These are phyloP conservation scores for Rhynchospora pubera DNA, from an alignment of 176 grass and related monocot genomes.

Conservation along the genomic window DNA sequence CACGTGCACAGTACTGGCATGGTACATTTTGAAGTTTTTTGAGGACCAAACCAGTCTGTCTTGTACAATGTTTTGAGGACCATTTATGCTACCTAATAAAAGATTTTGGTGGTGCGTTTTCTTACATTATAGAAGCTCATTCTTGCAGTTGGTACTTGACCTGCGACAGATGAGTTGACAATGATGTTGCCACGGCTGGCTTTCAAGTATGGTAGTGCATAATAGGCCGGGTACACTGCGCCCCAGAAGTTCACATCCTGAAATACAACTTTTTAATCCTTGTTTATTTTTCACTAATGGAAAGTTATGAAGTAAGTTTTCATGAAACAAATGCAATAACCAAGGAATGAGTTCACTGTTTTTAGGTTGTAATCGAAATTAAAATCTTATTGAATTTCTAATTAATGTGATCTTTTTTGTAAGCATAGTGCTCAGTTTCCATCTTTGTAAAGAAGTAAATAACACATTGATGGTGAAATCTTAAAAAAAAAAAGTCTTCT, in stretches of 20 bases:
- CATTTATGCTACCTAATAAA: background rate
- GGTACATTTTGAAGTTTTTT: background rate
- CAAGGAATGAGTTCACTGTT: too few species aligned
- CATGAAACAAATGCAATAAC: background rate
- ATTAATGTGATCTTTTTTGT: too few species aligned
- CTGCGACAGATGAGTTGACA: conserved; percentile 33
- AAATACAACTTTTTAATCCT: conserved; percentile 3
- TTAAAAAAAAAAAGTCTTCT: background rate
- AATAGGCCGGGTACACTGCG: conserved; percentile 50
- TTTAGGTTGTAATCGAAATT: too few species aligned
- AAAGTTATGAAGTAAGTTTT: background rate
- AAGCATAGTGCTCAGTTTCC: too few species aligned
- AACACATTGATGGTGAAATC: background rate
- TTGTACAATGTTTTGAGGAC: background rate
- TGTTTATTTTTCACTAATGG: background rate
- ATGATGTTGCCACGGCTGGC: conserved; percentile 46
- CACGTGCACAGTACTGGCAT: background rate
- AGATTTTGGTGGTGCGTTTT: background rate
- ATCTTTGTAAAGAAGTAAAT: background rate
- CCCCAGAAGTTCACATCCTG: conserved; percentile 80
- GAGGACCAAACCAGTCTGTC: too few species aligned
- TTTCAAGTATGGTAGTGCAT: conserved; percentile 57
- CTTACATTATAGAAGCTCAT: conserved; percentile 63
- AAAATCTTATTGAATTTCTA: too few species aligned
- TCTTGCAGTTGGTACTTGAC: conserved; percentile 21